Evolutionary conservation across 164 flowering plant species (phyloP), one percentile per base, ranked within the genome.

Genomic region (grape (Vitis vinifera)): DNA sequence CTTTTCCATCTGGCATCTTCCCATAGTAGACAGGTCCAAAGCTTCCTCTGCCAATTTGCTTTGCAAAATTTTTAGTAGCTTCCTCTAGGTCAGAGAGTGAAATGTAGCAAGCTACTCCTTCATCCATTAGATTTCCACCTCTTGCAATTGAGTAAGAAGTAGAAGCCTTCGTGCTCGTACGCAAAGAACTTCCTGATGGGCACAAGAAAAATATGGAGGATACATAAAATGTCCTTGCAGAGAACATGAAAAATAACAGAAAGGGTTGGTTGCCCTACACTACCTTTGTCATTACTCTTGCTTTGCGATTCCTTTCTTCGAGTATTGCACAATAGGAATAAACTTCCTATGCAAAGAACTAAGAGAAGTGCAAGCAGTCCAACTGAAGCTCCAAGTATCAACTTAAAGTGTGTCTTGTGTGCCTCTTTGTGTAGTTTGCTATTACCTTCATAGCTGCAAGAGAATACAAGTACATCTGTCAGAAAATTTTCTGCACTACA

Each of bases 1-100:
- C 98, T 71, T 88, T 92, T 59, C 92, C 94, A 68, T 92, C 97
- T 77, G 82, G 85, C 92, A 94, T 84, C 74, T 77, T 91, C 7
- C 98, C 97, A 80, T 92, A 88, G 79, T 87, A 94, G 57, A 94
- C 98, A 31, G 91, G 85, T n/a, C 98, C 98, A 78, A 91, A 94
- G 75, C 98, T 91, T 66, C 98, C 97, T 80, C 86, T 83, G 52
- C 98, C 98, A 71, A 94, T 89, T 70, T 85, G 79, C 68, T 75
- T 88, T 9, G 89, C 84, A 71, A 86, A 94, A 10, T 77, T 77
- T 53, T 79, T 71, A 1, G 98, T 94, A 27, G 95, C 95, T 79
- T 82, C 89, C 82, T 91, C 90, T 19, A 94, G 75, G 31, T 91
- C 92, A 29, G 90, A 27, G 15, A 92, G 79, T 9, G 87, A 60